Percentiles rank a stretch among this genome's conserved stretches.
phyloP scores from a whole-genome alignment of 83 land plant species.

The Isoetes engelmannii region DNA sequence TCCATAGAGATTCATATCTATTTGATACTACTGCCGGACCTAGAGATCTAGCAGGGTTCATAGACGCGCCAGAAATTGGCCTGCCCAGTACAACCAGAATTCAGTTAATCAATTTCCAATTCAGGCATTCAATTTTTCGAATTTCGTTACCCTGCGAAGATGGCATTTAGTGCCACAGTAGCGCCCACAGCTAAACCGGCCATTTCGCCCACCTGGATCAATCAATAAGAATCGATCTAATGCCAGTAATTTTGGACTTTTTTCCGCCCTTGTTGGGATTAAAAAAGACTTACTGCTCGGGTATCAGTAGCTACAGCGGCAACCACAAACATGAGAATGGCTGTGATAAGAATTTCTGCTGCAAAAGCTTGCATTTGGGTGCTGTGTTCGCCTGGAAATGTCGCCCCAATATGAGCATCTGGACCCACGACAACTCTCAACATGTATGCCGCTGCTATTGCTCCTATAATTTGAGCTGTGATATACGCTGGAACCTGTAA shows the following conservation, averaged over 20 bases:
- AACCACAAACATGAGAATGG: constrained; percentile 69
- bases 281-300: constrained; percentile 52
- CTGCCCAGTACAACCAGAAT: not conserved
- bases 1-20: not conserved
- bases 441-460: constrained; percentile 42
- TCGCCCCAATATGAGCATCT: constrained; percentile 42
- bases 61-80: constrained; percentile 20
- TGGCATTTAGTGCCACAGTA: constrained; percentile 55
- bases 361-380: constrained; percentile 49
- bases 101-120: too few species aligned
- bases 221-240: not conserved
- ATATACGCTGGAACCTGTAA: constrained; percentile 73
- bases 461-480: constrained; percentile 52
- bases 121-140: not conserved
- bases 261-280: not conserved
- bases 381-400: constrained; percentile 45
- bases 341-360: constrained; percentile 66
- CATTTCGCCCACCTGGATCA: constrained; percentile 53
- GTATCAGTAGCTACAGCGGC: constrained; percentile 80
- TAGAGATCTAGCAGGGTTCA: constrained; percentile 18
- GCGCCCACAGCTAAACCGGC: constrained; percentile 80
- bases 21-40: constrained; percentile 15
- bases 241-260: not conserved
- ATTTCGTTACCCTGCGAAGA: constrained; percentile 54
- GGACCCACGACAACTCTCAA: constrained; percentile 42